Evolutionary conservation across 2,329 filamentous ascomycete species (phyloP).

Genomic region (Epichloe uncinata): DNA sequence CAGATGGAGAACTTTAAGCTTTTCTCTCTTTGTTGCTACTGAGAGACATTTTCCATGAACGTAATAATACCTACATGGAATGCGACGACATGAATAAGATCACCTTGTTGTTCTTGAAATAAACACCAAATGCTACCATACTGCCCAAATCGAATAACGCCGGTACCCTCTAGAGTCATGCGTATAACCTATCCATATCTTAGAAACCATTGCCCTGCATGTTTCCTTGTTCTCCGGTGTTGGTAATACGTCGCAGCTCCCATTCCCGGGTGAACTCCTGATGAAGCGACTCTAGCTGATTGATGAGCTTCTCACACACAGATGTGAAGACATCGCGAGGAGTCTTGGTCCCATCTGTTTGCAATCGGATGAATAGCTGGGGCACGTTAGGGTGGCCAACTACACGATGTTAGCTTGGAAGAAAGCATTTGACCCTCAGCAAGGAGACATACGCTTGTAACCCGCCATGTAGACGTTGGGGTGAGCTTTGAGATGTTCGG

Average conservation of each 20-base stretch:
- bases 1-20: background rate
- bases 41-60: background rate
- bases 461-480: conserved; percentile 78
- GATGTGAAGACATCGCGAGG: conserved; percentile 80
- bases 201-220: conserved; percentile 24
- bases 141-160: conserved; percentile 11
- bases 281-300: conserved; percentile 64
- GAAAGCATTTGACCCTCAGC: conserved; percentile 13
- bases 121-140: conserved; percentile 3
- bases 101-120: background rate
- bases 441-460: conserved; percentile 59
- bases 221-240: conserved; percentile 44
- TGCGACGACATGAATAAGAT: background rate
- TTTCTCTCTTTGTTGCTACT: background rate
- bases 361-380: conserved; percentile 60
- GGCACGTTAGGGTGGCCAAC: conserved; percentile 49
- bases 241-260: conserved; percentile 76
- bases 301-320: conserved; percentile 70
- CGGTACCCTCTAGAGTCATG: conserved; percentile 8
- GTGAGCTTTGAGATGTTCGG: conserved; percentile 72
- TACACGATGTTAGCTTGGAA: conserved; percentile 6
- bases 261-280: conserved; percentile 88
- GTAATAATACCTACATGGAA: background rate
- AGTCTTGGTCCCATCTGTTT: conserved; percentile 78
- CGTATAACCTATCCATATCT: background rate